These are phyloP conservation scores for Maudiozyma humilis DNA, from an alignment of 1,139 yeast species.

Conservation along the genomic window DNA sequence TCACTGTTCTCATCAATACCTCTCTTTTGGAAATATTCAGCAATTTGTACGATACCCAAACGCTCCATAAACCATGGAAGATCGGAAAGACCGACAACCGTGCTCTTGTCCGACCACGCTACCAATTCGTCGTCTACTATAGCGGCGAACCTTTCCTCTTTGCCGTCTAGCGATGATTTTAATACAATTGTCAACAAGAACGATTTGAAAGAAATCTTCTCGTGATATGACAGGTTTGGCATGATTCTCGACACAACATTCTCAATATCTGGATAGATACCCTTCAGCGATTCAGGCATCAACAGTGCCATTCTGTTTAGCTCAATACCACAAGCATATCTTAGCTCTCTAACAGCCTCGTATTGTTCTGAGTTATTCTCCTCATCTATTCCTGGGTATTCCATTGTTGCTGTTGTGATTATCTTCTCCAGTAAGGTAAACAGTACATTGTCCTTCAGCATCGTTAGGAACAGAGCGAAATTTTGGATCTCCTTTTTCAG, in stretches of 20 bases:
- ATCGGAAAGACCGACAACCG: slow-evolving; percentile 81
- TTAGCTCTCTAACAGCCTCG: slow-evolving; percentile 75
- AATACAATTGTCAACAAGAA: slow-evolving; percentile 87
- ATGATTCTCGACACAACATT: slow-evolving; percentile 67
- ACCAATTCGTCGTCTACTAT: slow-evolving; percentile 87
- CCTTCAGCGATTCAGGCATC: slow-evolving; percentile 84
- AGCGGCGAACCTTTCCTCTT: slow-evolving; percentile 65
- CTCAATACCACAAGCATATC: slow-evolving; percentile 93
- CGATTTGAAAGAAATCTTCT: slow-evolving; percentile 87
- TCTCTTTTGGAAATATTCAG: slow-evolving; percentile 77
- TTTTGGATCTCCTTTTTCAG: slow-evolving; percentile 85
- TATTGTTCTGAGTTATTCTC: slow-evolving; percentile 60
- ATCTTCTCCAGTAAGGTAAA: slow-evolving; percentile 82
- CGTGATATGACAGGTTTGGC: slow-evolving; percentile 76
- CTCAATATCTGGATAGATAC: slow-evolving; percentile 74
- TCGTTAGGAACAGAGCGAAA: slow-evolving; percentile 92
- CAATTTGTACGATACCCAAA: slow-evolving; percentile 87
- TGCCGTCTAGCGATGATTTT: slow-evolving; percentile 63
- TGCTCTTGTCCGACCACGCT: slow-evolving; percentile 90
- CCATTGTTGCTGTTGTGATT: slow-evolving; percentile 78
- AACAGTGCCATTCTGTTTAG: slow-evolving; percentile 84
- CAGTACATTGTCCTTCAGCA: slow-evolving; percentile 72
- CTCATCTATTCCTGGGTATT: slow-evolving; percentile 54
- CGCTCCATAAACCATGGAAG: slow-evolving; percentile 98
- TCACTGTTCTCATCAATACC: slow-evolving; percentile 74